Conservation (phyloP, 306 rosid species). For the Canavalia ensiformis region DNA sequence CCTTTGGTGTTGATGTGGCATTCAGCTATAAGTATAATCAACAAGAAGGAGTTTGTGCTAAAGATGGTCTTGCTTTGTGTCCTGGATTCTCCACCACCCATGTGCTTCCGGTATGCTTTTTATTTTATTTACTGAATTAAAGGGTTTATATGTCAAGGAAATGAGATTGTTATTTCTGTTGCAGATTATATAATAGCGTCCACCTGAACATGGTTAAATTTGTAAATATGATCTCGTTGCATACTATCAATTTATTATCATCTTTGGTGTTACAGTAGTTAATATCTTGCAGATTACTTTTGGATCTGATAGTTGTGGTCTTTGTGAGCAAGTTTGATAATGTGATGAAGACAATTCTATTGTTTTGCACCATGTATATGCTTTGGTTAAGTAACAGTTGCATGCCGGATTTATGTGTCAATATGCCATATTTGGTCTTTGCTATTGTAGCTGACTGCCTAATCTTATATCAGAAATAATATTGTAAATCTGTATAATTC, state of each 20-base stretch:
- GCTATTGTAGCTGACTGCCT: neutral
- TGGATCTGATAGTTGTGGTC: slow-evolving; percentile 8
- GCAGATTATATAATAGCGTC: slow-evolving; percentile 3
- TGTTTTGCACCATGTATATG: neutral
- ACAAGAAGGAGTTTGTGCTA: slow-evolving; percentile 74
- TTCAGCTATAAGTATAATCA: slow-evolving; percentile 87
- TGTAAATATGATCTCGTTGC: neutral
- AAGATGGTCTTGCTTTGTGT: slow-evolving; percentile 87
- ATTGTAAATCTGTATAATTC: neutral
- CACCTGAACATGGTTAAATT: slow-evolving; percentile 6
- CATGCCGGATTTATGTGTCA: neutral
- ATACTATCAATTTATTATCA: neutral
- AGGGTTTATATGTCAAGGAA: neutral
- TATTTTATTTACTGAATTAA: slow-evolving; percentile 16
- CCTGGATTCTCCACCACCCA: slow-evolving; percentile 89
- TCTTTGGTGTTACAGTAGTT: neutral
- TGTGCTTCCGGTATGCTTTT: slow-evolving; percentile 79
- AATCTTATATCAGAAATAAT: slow-evolving; percentile 2
- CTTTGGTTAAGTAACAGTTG: slow-evolving; percentile 27
- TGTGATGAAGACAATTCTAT: neutral
- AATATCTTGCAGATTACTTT: neutral
- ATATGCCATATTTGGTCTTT: neutral
- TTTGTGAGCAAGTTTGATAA: neutral
- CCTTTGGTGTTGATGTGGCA: slow-evolving; percentile 88
- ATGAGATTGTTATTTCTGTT: slow-evolving; percentile 8